phyloP scores from a whole-genome alignment of 352 stramenopile genomes.

The Phytophthora uliginosa region DNA sequence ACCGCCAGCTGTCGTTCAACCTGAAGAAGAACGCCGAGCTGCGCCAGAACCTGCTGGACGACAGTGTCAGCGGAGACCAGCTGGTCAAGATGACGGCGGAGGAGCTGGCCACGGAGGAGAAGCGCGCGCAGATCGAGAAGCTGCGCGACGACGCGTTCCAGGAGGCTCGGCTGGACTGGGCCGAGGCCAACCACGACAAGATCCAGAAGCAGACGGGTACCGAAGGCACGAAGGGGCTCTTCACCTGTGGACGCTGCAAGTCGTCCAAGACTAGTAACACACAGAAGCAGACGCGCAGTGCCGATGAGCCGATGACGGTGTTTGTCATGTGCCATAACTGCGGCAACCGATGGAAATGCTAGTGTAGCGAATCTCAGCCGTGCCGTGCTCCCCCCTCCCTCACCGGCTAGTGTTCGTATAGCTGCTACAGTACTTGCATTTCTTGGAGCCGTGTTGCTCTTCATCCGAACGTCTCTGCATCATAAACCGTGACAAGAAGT shows the following conservation, averaged over 20 bases:
- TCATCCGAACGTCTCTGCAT: constrained; percentile 24
- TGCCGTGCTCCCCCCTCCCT: constrained; percentile 9
- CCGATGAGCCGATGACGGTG: constrained; percentile 99
- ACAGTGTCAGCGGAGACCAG: constrained; percentile 76
- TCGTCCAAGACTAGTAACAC: constrained; percentile 97
- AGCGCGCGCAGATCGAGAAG: constrained; percentile 87
- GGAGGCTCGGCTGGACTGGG: constrained; percentile 89
- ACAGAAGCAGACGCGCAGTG: constrained; percentile 98
- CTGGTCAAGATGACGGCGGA: constrained; percentile 88
- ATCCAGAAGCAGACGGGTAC: constrained; percentile 93
- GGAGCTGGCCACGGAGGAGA: constrained; percentile 90
- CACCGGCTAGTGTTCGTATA: constrained; percentile 19
- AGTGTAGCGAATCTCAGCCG: constrained; percentile 47
- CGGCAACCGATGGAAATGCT: constrained; percentile 97
- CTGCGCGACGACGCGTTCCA: constrained; percentile 88
- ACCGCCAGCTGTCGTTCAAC: constrained; percentile 92
- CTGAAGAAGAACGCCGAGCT: constrained; percentile 92
- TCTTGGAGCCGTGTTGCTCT: constrained; percentile 24
- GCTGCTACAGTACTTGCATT: constrained; percentile 24
- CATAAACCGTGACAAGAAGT: constrained; percentile 13
- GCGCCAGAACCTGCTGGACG: constrained; percentile 77
- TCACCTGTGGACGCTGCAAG: constrained; percentile 96
- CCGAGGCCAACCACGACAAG: constrained; percentile 91
- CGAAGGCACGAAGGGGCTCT: constrained; percentile 80
- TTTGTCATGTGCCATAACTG: constrained; percentile 98